Base-by-base conservation (phyloP, 2,329 filamentous ascomycete species). In the Cryphonectria radicalis region DNA sequence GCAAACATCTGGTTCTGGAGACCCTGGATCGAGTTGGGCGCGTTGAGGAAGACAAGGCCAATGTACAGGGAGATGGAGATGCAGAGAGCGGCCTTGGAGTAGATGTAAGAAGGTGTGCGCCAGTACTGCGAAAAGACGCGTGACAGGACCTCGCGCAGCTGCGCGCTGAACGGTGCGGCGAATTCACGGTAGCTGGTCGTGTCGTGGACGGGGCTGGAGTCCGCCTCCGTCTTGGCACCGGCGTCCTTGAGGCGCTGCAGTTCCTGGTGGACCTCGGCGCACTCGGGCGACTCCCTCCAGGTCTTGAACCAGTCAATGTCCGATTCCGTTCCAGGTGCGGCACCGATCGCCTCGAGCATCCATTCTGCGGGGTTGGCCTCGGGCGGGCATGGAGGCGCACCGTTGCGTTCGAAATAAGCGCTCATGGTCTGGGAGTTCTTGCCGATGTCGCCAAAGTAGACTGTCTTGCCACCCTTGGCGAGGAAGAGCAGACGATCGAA, bases 311-410 rank as follows among this genome's bases (percentile, higher is more conserved):
- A 93, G 78, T 92, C 86, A 64, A 90, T 81, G n/a, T 90, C 87
- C 28, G 87, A 88, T 67, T 86, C 79, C 19, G 88, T 89, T 70
- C 90, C 90, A 0, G 90, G 89, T 1, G 90, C 90, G 19, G 90
- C 90, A 71, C 87, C 86, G 65, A 89, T 88, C 4, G 87, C 86
- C 74, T 87, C 84, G 63, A 90, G 80, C 92, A 95, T 94, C 89
- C 91, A 94, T 80, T 96, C 93, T 43, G 93, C 93, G 7, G 93
- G 93, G 81, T 96, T 97, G 53, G 91, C 91, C 11, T 89, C 88
- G 1, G 82, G 76, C 0, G 90, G 91, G 78, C 92, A 95, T 43
- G 84, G 78, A 46, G 84, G 84, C 0, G 89, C 91, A 67, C 92
- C 90, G 75, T 93, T 89, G 66, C 88, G 86, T 79, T 94, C 92